Base-by-base conservation (phyloP, 441 rosid species). In the Croton setiger region DNA sequence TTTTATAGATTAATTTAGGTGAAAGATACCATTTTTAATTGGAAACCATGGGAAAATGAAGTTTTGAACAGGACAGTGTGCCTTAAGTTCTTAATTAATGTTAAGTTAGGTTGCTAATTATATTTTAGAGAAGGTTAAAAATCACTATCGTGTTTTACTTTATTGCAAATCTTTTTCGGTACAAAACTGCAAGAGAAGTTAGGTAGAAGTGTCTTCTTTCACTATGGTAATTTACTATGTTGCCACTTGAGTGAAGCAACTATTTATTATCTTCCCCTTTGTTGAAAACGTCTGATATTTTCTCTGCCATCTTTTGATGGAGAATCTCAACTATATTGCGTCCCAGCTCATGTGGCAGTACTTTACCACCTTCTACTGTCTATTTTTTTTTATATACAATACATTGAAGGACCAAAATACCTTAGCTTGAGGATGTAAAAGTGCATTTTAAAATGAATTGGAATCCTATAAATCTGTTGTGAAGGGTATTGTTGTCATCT, bases 311-410 rank as follows among this genome's bases (percentile, higher is more conserved):
- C 17, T 56, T 66, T 80, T 75, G 60, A 75, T 49, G 74, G 75
- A 74, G 87, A 72, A 78, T 78, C 81, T 74, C 56, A 56, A 39
- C 70, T 65, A 43, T 60, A 71, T 76, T 84, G 88, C 83, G 35
- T 62, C 78, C 85, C 88, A 84, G 85, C 88, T 80, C 85, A 80
- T 79, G 6, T 67, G 71, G 52, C 81, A 18, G 80, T 69, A 66
- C 74, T 70, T 66, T 71, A 21, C 59, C 68, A 39, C 70, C 17
- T 35, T 58, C 36, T 56, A 43, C 53, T 60, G 63, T n/a, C n/a
- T 55, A 64, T 56, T 64, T 43, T 59, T n/a, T n/a, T n/a, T n/a
- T n/a, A n/a, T 12, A 55, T 31, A 35, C 31, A 67, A 44, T 47
- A 35, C 44, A 60, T 56, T 73, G 57, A 63, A 56, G 78, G 81